Evolutionary conservation across 495 filamentous ascomycete species (phyloP).

Genomic region (Amphirosellinia nigrospora): DNA sequence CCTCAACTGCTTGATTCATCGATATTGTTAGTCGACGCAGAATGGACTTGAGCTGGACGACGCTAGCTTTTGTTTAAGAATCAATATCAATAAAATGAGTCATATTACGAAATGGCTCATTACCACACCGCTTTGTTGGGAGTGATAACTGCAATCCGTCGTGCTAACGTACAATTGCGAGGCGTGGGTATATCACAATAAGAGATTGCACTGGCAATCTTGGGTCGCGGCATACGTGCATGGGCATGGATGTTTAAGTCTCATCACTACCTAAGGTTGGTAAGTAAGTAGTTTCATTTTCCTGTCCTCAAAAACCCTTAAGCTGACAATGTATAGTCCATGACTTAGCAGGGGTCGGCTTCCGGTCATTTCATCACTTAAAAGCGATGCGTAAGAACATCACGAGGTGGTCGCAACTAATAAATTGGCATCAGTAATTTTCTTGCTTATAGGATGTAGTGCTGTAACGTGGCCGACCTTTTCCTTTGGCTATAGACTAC

Average conservation of each 20-base stretch:
- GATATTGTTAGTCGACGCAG: neutral
- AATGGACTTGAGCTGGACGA: neutral
- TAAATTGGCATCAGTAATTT: neutral
- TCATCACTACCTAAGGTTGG: neutral
- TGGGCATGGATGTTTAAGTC: neutral
- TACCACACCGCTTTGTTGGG: neutral
- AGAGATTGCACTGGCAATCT: neutral
- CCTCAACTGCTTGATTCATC: neutral
- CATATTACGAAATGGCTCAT: neutral
- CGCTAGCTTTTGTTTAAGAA: neutral
- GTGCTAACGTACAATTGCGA: neutral
- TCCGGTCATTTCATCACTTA: neutral
- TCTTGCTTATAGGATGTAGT: too few species aligned
- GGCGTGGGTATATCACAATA: neutral
- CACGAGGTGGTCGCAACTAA: neutral
- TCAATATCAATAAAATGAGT: neutral
- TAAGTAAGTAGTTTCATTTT: neutral
- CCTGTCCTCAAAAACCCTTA: neutral
- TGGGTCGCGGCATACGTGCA: neutral
- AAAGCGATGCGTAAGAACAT: neutral
- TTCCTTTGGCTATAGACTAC: too few species aligned
- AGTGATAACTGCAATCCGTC: neutral
- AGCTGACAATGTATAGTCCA: neutral
- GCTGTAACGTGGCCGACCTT: neutral
- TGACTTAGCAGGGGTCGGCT: neutral